A percentile compares a stretch with the other conserved stretches of the same genome.
Conservation (phyloP, 352 stramenopile genomes). For the Pythium diclinum region DNA sequence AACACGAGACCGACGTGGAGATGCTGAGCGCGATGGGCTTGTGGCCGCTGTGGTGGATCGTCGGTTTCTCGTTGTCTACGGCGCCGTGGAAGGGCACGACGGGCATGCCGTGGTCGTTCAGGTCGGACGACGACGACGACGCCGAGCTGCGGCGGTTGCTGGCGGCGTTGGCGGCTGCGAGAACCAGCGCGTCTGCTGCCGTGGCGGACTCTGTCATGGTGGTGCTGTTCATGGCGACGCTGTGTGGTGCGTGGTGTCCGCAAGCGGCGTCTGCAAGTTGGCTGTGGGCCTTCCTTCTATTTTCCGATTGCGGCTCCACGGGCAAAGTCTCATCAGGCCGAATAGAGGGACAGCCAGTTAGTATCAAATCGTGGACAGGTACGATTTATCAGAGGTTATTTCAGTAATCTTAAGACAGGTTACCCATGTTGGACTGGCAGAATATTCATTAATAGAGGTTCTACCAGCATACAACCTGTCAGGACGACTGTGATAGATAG, state of each 20-base stretch:
- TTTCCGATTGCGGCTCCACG: constrained; percentile 3
- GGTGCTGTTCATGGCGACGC: constrained; percentile 4
- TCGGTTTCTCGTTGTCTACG: constrained; percentile 1
- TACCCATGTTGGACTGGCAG: background rate
- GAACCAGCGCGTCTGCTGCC: constrained; percentile 1
- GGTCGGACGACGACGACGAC: constrained; percentile 25
- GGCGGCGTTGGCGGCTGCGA: constrained; percentile 18
- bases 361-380: background rate
- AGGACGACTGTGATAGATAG: background rate
- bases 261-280: background rate
- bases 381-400: background rate
- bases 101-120: constrained; percentile 29
- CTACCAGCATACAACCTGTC: background rate
- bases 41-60: constrained; percentile 2
- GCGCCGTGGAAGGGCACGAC: constrained; percentile 21
- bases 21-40: constrained; percentile 10
- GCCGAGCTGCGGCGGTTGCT: constrained; percentile 26
- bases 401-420: background rate
- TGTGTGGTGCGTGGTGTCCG: background rate
- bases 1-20: constrained; percentile 11
- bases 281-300: constrained; percentile 1
- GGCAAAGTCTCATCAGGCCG: background rate
- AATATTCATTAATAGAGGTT: background rate
- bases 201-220: background rate
- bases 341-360: background rate